Percentiles rank a stretch among this genome's conserved stretches.
Evolutionary conservation across 2,329 filamentous ascomycete genomes (phyloP).

Genomic region (Trichoderma sp.): DNA sequence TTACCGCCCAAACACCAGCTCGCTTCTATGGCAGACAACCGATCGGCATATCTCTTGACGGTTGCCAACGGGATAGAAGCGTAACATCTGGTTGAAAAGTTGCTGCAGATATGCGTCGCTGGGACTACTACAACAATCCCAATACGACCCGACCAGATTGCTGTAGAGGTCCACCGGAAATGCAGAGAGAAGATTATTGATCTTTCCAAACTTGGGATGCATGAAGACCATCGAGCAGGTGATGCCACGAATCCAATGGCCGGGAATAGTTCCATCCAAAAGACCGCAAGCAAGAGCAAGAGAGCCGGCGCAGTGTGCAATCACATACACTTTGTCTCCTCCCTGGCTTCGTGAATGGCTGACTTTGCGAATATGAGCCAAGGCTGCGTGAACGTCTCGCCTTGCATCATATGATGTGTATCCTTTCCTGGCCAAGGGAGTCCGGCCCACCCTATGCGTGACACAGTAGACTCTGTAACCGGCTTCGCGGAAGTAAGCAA

Average conservation of each 20-base stretch:
- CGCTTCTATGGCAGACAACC: too few relatives aligned
- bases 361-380: slow-evolving; percentile 54
- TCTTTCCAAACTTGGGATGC: slow-evolving; percentile 50
- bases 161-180: slow-evolving; percentile 29
- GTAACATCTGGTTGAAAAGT: too few relatives aligned
- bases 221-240: slow-evolving; percentile 64
- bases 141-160: slow-evolving; percentile 30
- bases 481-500: slow-evolving; percentile 63
- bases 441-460: slow-evolving; percentile 60
- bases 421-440: slow-evolving; percentile 53
- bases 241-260: slow-evolving; percentile 59
- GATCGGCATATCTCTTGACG: too few relatives aligned
- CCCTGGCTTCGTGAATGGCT: slow-evolving; percentile 34
- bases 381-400: slow-evolving; percentile 59
- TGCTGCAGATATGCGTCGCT: background rate
- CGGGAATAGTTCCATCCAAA: slow-evolving; percentile 62
- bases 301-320: slow-evolving; percentile 65
- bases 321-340: slow-evolving; percentile 52
- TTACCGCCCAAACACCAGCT: too few relatives aligned
- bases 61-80: too few relatives aligned
- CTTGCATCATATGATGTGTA: slow-evolving; percentile 64
- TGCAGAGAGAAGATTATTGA: slow-evolving; percentile 28
- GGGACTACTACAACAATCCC: slow-evolving; percentile 31
- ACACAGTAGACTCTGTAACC: slow-evolving; percentile 63
- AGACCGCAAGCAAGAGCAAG: slow-evolving; percentile 60